Conservation (phyloP, 331 rosid genomes). For the Quercus phellos region DNA sequence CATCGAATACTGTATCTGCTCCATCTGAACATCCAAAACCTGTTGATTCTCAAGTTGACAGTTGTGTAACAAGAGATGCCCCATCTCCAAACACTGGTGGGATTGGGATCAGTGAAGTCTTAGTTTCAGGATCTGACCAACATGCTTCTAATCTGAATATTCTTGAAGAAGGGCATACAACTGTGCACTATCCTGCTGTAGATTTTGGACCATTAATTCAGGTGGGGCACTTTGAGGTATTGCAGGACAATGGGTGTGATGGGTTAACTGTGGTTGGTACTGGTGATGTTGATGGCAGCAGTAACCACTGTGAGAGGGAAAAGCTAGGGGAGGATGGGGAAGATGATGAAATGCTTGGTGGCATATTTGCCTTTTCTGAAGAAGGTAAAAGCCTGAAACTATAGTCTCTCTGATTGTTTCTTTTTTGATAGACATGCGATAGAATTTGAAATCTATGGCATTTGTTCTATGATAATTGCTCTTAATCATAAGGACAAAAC, state of each 20-base stretch:
- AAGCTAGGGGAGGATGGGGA: slow-evolving; percentile 41
- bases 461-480: too few species aligned
- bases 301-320: slow-evolving; percentile 38
- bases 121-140: slow-evolving; percentile 21
- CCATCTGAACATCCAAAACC: slow-evolving; percentile 36
- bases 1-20: slow-evolving; percentile 28
- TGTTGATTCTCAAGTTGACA: slow-evolving; percentile 24
- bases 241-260: slow-evolving; percentile 32
- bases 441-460: too few species aligned
- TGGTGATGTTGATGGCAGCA: slow-evolving; percentile 52
- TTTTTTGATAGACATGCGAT: not conserved
- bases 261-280: slow-evolving; percentile 38
- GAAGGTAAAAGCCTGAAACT: slow-evolving; percentile 42
- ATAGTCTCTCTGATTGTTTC: not conserved
- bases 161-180: slow-evolving; percentile 24
- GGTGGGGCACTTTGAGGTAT: slow-evolving; percentile 44
- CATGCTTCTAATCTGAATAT: slow-evolving; percentile 19
- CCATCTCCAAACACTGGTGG: slow-evolving; percentile 8
- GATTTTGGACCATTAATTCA: slow-evolving; percentile 31
- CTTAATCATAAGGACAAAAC: too few species aligned
- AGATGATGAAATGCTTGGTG: slow-evolving; percentile 58
- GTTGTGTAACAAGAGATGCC: slow-evolving; percentile 15
- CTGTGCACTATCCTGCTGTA: slow-evolving; percentile 35
- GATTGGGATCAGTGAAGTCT: slow-evolving; percentile 23
- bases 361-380: slow-evolving; percentile 54